Percentiles rank a stretch among this genome's conserved stretches.
These are phyloP conservation scores for Macrolepiota dolichaula DNA, from an alignment of 768 basidiomycete genomes.

Conservation along the genomic window DNA sequence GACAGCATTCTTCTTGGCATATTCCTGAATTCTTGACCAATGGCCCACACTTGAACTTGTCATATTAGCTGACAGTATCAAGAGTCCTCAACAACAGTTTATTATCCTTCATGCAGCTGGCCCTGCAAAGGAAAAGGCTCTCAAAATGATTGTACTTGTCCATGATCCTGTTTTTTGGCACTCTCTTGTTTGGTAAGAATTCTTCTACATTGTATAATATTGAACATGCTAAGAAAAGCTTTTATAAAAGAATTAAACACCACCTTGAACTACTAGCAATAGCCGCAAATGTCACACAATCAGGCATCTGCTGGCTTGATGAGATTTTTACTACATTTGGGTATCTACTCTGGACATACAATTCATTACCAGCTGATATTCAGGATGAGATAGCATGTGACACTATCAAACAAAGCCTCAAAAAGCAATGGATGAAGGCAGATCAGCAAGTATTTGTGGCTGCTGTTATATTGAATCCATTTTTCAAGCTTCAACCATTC, in stretches of 20 bases:
- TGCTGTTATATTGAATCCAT: constrained; percentile 15
- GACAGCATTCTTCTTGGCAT: not conserved
- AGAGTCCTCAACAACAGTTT: not conserved
- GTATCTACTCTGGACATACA: not conserved
- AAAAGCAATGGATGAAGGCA: constrained; percentile 15
- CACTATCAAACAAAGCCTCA: constrained; percentile 13
- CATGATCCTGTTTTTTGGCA: not conserved
- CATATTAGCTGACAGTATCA: not conserved
- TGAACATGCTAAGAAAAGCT: not conserved
- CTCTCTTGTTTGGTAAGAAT: not conserved
- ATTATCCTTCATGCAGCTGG: not conserved
- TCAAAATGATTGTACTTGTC: not conserved
- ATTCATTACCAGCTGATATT: not conserved
- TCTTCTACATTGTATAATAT: not conserved
- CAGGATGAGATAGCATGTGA: not conserved
- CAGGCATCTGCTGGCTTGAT: constrained; percentile 5
- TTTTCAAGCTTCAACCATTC: not conserved
- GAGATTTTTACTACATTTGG: constrained; percentile 3
- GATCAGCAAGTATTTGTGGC: constrained; percentile 16
- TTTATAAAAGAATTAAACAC: not conserved
- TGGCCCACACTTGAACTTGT: not conserved
- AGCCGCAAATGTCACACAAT: constrained; percentile 3
- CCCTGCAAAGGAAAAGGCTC: not conserved
- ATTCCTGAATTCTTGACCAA: not conserved
- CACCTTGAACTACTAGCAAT: not conserved